Conservation (phyloP, 2,329 filamentous ascomycete genomes). For the Epichloe uncinata region DNA sequence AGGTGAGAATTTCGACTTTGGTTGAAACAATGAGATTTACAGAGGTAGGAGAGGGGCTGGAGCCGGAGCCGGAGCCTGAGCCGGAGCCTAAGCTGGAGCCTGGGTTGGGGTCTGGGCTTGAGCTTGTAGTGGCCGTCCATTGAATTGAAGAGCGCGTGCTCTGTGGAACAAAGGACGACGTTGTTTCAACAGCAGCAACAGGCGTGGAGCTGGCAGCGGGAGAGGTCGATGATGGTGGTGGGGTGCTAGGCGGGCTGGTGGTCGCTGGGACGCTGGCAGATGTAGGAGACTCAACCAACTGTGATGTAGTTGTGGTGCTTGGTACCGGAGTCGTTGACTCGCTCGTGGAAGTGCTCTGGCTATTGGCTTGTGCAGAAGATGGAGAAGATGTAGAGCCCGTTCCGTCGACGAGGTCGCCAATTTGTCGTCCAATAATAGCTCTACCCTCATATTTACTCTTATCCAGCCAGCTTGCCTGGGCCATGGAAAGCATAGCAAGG, state of each 20-base stretch:
- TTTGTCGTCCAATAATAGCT: conserved; percentile 11
- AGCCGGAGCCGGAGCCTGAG: background rate
- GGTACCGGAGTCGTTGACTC: background rate
- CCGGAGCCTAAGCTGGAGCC: background rate
- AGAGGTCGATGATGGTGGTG: background rate
- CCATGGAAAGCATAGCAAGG: conserved; percentile 31
- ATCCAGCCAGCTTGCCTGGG: conserved; percentile 27
- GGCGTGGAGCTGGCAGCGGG: background rate
- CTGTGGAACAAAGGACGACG: conserved; percentile 6
- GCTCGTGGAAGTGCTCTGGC: background rate
- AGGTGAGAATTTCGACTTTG: conserved; percentile 26
- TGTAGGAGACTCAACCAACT: background rate
- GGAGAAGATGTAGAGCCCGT: background rate
- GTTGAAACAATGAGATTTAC: conserved; percentile 21
- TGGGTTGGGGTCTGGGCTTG: background rate
- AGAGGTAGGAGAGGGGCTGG: conserved; percentile 4
- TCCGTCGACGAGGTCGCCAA: conserved; percentile 6
- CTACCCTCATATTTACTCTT: conserved; percentile 9
- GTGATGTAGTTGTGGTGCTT: background rate
- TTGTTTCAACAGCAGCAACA: conserved; percentile 3
- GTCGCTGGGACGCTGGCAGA: background rate
- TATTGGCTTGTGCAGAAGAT: background rate
- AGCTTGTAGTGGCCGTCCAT: conserved; percentile 1
- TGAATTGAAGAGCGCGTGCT: conserved; percentile 3
- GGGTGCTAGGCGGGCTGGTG: background rate